Percentiles rank a stretch among this genome's conserved stretches.
Evolutionary conservation across 805 yeast genomes (phyloP).

Genomic region (Clavispora asparagi): DNA sequence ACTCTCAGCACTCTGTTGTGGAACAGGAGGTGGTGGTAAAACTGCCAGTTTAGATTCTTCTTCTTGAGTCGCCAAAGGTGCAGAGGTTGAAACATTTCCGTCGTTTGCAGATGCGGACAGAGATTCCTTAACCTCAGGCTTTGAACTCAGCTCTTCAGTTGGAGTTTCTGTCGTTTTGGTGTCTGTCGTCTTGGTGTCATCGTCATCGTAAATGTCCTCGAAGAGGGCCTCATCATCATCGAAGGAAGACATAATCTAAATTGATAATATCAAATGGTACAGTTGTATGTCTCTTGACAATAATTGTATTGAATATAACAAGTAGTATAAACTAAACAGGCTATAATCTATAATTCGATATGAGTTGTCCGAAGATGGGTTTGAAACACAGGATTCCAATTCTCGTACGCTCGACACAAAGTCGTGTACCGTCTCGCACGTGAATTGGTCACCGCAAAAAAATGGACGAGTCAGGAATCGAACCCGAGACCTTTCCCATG

Average conservation of each 20-base stretch:
- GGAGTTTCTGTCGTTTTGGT: conserved; percentile 11
- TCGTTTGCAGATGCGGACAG: neutral
- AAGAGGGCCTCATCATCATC: conserved; percentile 94
- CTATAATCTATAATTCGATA: neutral
- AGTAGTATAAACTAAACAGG: conserved; percentile 1
- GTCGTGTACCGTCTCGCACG: neutral
- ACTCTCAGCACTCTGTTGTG: neutral
- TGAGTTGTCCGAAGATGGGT: neutral
- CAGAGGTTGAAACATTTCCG: neutral
- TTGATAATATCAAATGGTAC: neutral
- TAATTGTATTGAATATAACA: neutral
- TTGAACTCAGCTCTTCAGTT: conserved; percentile 7
- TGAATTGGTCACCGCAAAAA: neutral
- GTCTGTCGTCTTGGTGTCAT: conserved; percentile 7
- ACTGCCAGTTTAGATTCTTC: neutral
- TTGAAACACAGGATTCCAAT: neutral
- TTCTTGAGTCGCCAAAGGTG: neutral
- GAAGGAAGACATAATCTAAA: conserved; percentile 25
- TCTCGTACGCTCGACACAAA: neutral
- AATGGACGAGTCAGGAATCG: conserved; percentile 73
- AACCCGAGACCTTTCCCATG: conserved; percentile 77
- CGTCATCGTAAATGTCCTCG: conserved; percentile 71
- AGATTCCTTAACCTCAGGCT: conserved; percentile 6
- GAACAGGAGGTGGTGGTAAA: neutral
- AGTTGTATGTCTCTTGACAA: neutral